Percentiles rank a stretch among this genome's conserved stretches.
These are phyloP conservation scores for Cryphonectria carpinicola DNA, from an alignment of 2,329 filamentous ascomycete species.

Conservation along the genomic window DNA sequence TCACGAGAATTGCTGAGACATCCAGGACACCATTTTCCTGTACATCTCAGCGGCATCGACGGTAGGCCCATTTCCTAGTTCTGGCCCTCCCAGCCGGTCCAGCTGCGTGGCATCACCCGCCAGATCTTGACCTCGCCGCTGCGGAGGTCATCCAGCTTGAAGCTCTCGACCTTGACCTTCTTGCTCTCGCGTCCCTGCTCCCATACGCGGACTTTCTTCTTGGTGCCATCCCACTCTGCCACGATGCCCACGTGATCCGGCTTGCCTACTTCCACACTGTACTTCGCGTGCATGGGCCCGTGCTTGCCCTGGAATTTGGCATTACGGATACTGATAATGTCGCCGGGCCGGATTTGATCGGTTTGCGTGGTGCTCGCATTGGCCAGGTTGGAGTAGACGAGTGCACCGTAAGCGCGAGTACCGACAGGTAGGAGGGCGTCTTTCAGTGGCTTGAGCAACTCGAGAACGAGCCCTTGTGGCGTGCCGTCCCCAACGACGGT, in stretches of 20 bases:
- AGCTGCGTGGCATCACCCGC: slow-evolving; percentile 89
- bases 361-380: slow-evolving; percentile 89
- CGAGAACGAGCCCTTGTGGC: slow-evolving; percentile 74
- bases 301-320: slow-evolving; percentile 94
- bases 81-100: slow-evolving; percentile 83
- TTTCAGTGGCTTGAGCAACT: slow-evolving; percentile 74
- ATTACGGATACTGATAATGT: slow-evolving; percentile 91
- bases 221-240: slow-evolving; percentile 95
- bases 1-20: background rate
- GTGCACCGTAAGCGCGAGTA: slow-evolving; percentile 85
- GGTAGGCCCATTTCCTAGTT: slow-evolving; percentile 47
- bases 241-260: slow-evolving; percentile 89
- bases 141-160: slow-evolving; percentile 86
- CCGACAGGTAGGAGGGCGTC: slow-evolving; percentile 82
- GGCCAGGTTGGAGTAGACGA: slow-evolving; percentile 92
- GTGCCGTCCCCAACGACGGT: slow-evolving; percentile 83
- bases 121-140: slow-evolving; percentile 97
- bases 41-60: slow-evolving; percentile 21
- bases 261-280: slow-evolving; percentile 84
- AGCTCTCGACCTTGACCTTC: slow-evolving; percentile 93
- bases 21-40: slow-evolving; percentile 18
- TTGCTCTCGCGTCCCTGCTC: slow-evolving; percentile 93
- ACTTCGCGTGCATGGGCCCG: slow-evolving; percentile 94
- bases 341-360: slow-evolving; percentile 89
- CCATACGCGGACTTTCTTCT: slow-evolving; percentile 96